phyloP scores from a whole-genome alignment of 2,329 filamentous ascomycete genomes.

The Alternaria triticina region DNA sequence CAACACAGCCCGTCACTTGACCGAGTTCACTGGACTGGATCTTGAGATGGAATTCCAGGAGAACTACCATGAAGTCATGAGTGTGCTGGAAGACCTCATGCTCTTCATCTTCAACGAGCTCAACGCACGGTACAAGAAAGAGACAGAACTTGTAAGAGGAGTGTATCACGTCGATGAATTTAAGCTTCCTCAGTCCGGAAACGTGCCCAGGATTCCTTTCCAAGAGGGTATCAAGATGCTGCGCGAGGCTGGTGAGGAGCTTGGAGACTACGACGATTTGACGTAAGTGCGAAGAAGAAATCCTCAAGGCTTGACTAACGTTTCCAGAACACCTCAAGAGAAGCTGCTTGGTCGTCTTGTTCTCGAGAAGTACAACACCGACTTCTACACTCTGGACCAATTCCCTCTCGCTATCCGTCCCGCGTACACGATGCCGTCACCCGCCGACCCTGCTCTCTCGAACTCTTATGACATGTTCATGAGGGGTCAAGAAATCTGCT shows the following conservation, averaged over 20 bases:
- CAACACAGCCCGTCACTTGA: slow-evolving; percentile 85
- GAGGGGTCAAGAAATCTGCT: slow-evolving; percentile 73
- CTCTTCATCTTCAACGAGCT: slow-evolving; percentile 81
- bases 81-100: slow-evolving; percentile 75
- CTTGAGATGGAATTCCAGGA: slow-evolving; percentile 87
- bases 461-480: slow-evolving; percentile 76
- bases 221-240: slow-evolving; percentile 79
- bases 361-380: slow-evolving; percentile 86
- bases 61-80: slow-evolving; percentile 75
- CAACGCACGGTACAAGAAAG: slow-evolving; percentile 68
- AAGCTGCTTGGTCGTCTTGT: slow-evolving; percentile 88
- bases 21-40: slow-evolving; percentile 89
- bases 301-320: background rate
- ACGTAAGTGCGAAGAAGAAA: slow-evolving; percentile 42
- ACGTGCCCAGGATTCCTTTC: slow-evolving; percentile 78
- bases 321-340: slow-evolving; percentile 72
- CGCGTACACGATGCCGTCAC: slow-evolving; percentile 85
- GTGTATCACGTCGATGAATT: slow-evolving; percentile 81
- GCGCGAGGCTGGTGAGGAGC: slow-evolving; percentile 76
- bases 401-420: slow-evolving; percentile 89
- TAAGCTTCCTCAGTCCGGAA: slow-evolving; percentile 74
- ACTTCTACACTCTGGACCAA: slow-evolving; percentile 97
- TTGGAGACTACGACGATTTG: slow-evolving; percentile 80
- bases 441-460: slow-evolving; percentile 54
- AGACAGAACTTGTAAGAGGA: slow-evolving; percentile 73